Conservation (phyloP, 139 green algal species). For the Chlorella sp. region DNA sequence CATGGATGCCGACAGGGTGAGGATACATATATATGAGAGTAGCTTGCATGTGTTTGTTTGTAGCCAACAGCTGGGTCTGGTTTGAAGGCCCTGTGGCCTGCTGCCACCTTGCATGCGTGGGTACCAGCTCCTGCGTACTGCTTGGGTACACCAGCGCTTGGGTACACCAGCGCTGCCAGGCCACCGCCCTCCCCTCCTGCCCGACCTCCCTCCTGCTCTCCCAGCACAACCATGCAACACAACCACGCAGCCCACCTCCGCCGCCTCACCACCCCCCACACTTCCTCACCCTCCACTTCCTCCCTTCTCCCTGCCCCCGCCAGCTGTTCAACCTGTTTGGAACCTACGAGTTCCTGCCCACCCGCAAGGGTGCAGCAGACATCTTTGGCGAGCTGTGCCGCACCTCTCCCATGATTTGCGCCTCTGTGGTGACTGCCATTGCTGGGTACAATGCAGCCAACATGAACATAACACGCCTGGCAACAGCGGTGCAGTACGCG, state of each 20-base stretch:
- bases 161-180: no score
- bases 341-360: conserved; percentile 62
- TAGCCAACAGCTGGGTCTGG: not conserved
- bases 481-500: conserved; percentile 53
- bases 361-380: conserved; percentile 31
- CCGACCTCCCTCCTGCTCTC: no score
- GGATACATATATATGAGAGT: no score
- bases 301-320: not conserved
- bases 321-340: conserved; percentile 56
- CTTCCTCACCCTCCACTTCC: not conserved
- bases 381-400: conserved; percentile 50
- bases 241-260: no score
- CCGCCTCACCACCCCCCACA: no score
- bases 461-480: conserved; percentile 56
- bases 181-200: no score
- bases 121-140: no score
- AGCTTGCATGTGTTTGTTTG: no score
- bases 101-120: not conserved
- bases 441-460: conserved; percentile 67
- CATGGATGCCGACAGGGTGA: conserved; percentile 51
- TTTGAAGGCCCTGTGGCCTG: not conserved
- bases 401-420: conserved; percentile 47
- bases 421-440: conserved; percentile 56
- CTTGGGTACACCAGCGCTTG: no score
- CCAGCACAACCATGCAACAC: no score